These are phyloP conservation scores for Astrothelium subdiscretum DNA, from an alignment of 495 filamentous ascomycete genomes.

Conservation along the genomic window DNA sequence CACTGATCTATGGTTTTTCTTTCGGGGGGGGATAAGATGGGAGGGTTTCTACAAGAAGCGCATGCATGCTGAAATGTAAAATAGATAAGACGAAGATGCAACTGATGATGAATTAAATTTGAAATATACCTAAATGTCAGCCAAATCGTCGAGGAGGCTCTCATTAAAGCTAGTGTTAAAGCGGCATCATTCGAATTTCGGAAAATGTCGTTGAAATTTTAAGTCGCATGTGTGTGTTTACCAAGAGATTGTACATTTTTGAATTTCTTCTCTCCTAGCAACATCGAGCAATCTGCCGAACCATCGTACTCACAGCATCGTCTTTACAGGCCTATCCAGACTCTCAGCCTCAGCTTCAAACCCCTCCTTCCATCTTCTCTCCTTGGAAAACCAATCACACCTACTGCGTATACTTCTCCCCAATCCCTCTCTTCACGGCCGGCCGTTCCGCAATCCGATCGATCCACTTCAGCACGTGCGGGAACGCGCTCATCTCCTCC, in stretches of 20 bases:
- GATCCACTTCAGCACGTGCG: slow-evolving; percentile 43
- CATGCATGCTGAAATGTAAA: background rate
- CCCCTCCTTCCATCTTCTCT: background rate
- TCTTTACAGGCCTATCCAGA: background rate
- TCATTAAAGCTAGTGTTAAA: too few relatives aligned
- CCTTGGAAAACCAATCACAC: background rate
- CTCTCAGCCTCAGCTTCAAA: background rate
- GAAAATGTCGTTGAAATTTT: too few relatives aligned
- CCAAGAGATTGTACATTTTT: background rate
- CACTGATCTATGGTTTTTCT: background rate
- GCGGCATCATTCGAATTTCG: too few relatives aligned
- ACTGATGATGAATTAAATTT: background rate
- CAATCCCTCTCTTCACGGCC: slow-evolving; percentile 40
- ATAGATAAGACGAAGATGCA: background rate
- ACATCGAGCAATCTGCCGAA: background rate
- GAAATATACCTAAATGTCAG: background rate
- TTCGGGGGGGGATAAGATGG: background rate
- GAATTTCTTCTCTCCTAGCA: background rate
- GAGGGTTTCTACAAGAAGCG: background rate
- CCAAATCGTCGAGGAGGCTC: background rate
- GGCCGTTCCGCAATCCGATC: slow-evolving; percentile 38
- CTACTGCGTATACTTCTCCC: slow-evolving; percentile 31
- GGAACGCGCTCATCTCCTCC: slow-evolving; percentile 40
- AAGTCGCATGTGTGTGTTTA: background rate
- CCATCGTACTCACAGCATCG: background rate